phyloP scores from a whole-genome alignment of 345 rosid genomes.

The Rhizophora apiculata region DNA sequence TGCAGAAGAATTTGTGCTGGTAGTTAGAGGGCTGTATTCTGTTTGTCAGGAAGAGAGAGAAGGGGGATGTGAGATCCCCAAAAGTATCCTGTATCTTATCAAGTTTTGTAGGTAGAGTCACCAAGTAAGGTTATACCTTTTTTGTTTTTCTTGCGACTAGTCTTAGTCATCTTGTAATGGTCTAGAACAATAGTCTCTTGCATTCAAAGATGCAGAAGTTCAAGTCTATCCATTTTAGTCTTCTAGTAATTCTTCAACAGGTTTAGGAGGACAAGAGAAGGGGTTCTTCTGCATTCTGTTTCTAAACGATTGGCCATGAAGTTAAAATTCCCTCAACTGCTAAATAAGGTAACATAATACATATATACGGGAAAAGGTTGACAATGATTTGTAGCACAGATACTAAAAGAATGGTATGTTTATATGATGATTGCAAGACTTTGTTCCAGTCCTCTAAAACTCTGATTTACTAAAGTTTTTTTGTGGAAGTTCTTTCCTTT shows the following conservation, averaged over 20 bases:
- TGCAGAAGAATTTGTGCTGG: too few species aligned
- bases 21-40: too few species aligned
- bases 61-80: constrained; percentile 5
- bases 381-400: too few species aligned
- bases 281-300: constrained; percentile 52
- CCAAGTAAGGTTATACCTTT: background rate
- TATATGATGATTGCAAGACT: too few species aligned
- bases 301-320: constrained; percentile 51
- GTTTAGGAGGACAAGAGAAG: constrained; percentile 65
- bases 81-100: constrained; percentile 51
- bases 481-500: too few species aligned
- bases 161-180: background rate
- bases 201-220: background rate
- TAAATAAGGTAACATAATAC: too few species aligned
- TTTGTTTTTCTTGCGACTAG: background rate
- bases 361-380: too few species aligned
- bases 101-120: constrained; percentile 37
- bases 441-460: too few species aligned
- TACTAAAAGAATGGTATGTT: too few species aligned
- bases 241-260: constrained; percentile 33
- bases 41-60: too few species aligned
- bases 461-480: too few species aligned
- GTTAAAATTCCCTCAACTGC: background rate
- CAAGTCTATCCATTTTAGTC: background rate
- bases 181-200: background rate